These are phyloP conservation scores for Lactarius trivialis DNA, from an alignment of 768 basidiomycete species.

Conservation along the genomic window DNA sequence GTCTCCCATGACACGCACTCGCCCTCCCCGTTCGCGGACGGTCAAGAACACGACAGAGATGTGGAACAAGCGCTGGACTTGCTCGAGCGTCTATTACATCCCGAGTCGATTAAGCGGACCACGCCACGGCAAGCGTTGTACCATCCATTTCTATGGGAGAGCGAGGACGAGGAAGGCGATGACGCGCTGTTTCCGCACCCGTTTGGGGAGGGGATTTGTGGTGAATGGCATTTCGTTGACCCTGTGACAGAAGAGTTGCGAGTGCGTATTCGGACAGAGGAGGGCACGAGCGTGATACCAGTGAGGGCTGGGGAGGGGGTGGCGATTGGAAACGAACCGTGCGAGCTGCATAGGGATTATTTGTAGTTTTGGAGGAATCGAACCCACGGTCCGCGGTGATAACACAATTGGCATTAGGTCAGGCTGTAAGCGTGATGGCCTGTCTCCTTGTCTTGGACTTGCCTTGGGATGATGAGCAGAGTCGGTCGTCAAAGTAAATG, in stretches of 20 bases:
- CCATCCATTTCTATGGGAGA: conserved; percentile 66
- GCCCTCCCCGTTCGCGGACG: conserved; percentile 28
- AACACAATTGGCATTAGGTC: neutral
- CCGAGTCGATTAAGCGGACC: conserved; percentile 69
- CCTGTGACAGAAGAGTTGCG: conserved; percentile 50
- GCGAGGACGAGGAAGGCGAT: conserved; percentile 52
- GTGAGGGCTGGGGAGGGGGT: conserved; percentile 30
- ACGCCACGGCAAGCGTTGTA: conserved; percentile 71
- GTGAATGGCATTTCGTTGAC: conserved; percentile 52
- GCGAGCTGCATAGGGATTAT: conserved; percentile 29
- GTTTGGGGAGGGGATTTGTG: conserved; percentile 62
- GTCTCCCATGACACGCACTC: conserved; percentile 26
- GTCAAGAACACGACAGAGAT: conserved; percentile 43
- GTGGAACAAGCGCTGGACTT: conserved; percentile 69
- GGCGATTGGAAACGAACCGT: conserved; percentile 31
- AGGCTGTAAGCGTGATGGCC: neutral
- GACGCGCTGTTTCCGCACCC: conserved; percentile 67
- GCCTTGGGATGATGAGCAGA: neutral
- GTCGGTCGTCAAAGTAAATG: conserved; percentile 3
- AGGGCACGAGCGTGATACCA: conserved; percentile 20
- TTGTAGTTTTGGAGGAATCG: neutral
- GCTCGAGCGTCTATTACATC: conserved; percentile 63
- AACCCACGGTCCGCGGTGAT: neutral
- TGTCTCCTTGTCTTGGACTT: neutral
- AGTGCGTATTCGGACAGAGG: conserved; percentile 37